phyloP scores from a whole-genome alignment of 169 alveolate species.

The Eimeria falciformis region DNA sequence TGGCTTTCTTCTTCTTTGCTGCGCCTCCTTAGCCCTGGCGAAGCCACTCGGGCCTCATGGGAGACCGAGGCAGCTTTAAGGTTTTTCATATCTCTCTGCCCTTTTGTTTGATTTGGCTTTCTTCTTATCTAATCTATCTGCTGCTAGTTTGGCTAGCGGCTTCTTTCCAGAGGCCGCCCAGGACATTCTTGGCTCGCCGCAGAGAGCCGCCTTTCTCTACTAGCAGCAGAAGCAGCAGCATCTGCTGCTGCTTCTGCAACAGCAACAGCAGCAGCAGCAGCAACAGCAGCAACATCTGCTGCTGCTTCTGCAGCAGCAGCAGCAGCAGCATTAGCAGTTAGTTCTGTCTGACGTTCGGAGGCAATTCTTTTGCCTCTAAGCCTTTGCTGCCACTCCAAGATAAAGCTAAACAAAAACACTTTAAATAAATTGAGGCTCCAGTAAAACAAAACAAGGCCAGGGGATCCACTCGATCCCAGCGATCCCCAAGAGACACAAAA shows the following conservation, averaged over 20 bases:
- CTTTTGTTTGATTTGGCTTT: not conserved
- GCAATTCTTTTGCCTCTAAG: not conserved
- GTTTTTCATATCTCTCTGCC: not conserved
- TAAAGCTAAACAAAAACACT: too few species aligned
- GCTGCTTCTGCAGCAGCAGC: not conserved
- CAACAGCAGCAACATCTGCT: not conserved
- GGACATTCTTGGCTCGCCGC: too few species aligned
- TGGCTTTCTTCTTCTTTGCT: too few species aligned
- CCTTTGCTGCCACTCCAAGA: not conserved
- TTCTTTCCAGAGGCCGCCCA: not conserved
- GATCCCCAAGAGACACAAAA: too few species aligned
- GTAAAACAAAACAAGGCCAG: too few species aligned
- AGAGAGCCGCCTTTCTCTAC: not conserved
- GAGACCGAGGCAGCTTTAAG: too few species aligned
- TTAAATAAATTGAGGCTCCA: too few species aligned
- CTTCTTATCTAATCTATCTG: not conserved
- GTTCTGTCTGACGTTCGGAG: slow-evolving; percentile 7
- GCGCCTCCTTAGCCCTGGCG: too few species aligned
- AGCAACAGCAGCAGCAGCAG: not conserved
- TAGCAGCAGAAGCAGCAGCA: not conserved
- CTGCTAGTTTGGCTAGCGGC: not conserved
- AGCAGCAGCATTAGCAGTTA: not conserved
- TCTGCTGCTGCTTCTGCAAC: not conserved
- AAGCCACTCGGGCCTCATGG: too few species aligned
- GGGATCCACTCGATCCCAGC: too few species aligned